Conservation (phyloP, 345 rosid genomes). For the Abelmoschus esculentus region DNA sequence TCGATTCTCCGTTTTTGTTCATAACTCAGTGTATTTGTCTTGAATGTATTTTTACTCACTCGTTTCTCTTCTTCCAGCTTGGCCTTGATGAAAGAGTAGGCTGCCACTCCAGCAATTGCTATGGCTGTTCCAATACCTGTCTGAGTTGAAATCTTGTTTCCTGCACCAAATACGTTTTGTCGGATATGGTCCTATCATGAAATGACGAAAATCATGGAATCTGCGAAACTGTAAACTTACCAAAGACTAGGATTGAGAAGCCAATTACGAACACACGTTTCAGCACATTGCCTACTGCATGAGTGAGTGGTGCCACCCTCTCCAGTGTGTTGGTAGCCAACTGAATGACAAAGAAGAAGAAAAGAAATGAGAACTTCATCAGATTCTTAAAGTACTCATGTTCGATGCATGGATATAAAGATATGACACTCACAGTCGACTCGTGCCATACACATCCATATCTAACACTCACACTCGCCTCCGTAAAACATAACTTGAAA, state of each 20-base stretch:
- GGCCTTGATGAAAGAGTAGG: constrained; percentile 83
- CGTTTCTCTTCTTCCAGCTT: constrained; percentile 88
- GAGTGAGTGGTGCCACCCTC: constrained; percentile 96
- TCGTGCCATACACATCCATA: too few species aligned
- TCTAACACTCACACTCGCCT: too few species aligned
- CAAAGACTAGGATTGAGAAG: constrained; percentile 75
- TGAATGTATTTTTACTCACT: constrained; percentile 32
- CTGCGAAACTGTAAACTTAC: constrained; percentile 25
- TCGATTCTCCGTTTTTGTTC: too few species aligned
- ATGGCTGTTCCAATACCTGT: constrained; percentile 80
- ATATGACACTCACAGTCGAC: too few species aligned
- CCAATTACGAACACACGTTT: constrained; percentile 97
- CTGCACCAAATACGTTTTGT: constrained; percentile 27
- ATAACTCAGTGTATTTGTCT: background rate
- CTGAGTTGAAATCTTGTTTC: constrained; percentile 87
- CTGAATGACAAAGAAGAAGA: constrained; percentile 33
- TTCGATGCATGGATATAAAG: too few species aligned
- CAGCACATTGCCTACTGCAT: constrained; percentile 96
- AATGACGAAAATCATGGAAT: background rate
- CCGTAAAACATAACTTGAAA: background rate
- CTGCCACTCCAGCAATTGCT: constrained; percentile 88
- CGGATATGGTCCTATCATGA: background rate
- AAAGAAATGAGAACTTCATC: constrained; percentile 3
- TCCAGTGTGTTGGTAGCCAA: constrained; percentile 95
- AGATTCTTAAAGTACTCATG: background rate